phyloP scores from a whole-genome alignment of 2,329 filamentous ascomycete species.

The Lasiodiplodia hormozganensis region DNA sequence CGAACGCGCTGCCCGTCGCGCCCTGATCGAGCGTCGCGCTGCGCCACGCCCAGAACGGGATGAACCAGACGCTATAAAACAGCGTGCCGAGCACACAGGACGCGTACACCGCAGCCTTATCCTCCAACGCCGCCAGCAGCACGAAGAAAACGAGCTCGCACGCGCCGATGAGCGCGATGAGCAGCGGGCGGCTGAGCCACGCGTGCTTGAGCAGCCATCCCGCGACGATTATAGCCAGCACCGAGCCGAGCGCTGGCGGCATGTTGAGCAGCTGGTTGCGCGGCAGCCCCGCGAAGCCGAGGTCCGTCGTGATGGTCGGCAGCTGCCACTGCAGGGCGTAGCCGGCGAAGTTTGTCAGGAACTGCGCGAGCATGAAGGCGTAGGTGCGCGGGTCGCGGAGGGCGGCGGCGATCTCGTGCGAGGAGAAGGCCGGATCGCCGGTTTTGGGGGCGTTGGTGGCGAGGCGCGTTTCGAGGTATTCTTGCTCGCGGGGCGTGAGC shows the following conservation, averaged over 20 bases:
- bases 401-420: conserved; percentile 45
- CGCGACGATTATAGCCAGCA: conserved; percentile 49
- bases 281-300: conserved; percentile 52
- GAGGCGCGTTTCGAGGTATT: conserved; percentile 49
- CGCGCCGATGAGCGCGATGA: conserved; percentile 50
- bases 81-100: conserved; percentile 54
- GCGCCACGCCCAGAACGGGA: conserved; percentile 56
- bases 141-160: conserved; percentile 55
- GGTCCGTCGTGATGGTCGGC: conserved; percentile 51
- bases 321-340: conserved; percentile 53
- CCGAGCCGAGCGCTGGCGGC: conserved; percentile 52
- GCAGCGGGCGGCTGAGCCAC: conserved; percentile 49
- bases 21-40: conserved; percentile 49
- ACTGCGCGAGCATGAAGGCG: conserved; percentile 47
- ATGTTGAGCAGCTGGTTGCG: conserved; percentile 56
- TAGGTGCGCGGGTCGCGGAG: conserved; percentile 46
- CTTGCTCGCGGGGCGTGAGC: conserved; percentile 49
- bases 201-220: conserved; percentile 51
- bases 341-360: conserved; percentile 50
- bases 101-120: conserved; percentile 51
- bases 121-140: conserved; percentile 49
- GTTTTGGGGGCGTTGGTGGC: conserved; percentile 50
- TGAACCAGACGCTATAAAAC: conserved; percentile 54
- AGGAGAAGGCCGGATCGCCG: conserved; percentile 46
- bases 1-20: conserved; percentile 55